A percentile compares a stretch with the other conserved stretches of the same genome.
Conservation (phyloP, 805 yeast species). For the Zygoascus bituminiphila region DNA sequence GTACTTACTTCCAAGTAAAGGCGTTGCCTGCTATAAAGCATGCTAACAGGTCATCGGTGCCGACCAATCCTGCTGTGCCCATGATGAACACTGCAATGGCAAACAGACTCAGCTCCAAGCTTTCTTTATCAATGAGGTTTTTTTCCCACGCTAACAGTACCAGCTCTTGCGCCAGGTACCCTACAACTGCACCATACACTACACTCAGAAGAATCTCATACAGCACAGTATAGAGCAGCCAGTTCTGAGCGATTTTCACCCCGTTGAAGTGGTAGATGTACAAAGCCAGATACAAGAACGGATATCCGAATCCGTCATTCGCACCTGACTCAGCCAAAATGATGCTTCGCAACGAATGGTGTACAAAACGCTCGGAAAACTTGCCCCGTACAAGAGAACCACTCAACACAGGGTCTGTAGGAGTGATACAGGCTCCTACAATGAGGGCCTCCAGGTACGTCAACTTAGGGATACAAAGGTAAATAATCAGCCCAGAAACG, state of each 20-base stretch:
- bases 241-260: conserved; percentile 48
- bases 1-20: conserved; percentile 51
- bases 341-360: conserved; percentile 52
- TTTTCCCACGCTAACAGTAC: conserved; percentile 46
- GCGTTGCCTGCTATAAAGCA: conserved; percentile 69
- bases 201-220: conserved; percentile 55
- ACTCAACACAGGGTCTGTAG: conserved; percentile 69
- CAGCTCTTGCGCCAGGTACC: conserved; percentile 41
- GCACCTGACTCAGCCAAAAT: conserved; percentile 68
- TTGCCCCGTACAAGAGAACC: conserved; percentile 68
- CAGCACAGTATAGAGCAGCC: conserved; percentile 52
- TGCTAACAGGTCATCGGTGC: conserved; percentile 63
- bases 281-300: conserved; percentile 56
- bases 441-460: conserved; percentile 48
- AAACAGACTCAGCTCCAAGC: conserved; percentile 47
- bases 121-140: conserved; percentile 52
- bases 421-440: conserved; percentile 64
- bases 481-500: conserved; percentile 52
- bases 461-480: conserved; percentile 52
- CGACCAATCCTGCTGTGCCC: conserved; percentile 57
- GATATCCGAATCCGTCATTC: conserved; percentile 55
- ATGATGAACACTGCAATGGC: conserved; percentile 48
- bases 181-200: conserved; percentile 43
- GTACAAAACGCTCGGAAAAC: conserved; percentile 54
- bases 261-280: conserved; percentile 45